Evolutionary conservation across 2,329 filamentous ascomycete species (phyloP).

Genomic region (Lanzia echinophila): DNA sequence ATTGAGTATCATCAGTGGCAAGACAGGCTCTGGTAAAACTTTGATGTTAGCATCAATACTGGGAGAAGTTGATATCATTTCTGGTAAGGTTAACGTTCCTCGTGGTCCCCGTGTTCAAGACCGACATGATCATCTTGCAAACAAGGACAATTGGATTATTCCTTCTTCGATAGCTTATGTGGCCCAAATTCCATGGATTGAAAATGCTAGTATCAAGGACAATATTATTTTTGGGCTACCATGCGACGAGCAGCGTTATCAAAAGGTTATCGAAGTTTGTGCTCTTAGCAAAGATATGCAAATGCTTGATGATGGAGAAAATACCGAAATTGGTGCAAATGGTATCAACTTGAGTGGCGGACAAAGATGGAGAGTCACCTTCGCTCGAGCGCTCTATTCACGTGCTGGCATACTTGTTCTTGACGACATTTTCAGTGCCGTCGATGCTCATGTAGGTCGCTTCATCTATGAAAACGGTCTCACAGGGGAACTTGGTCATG

Average conservation of each 20-base stretch:
- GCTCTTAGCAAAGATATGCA: slow-evolving; percentile 69
- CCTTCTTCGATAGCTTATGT: slow-evolving; percentile 66
- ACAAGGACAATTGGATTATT: slow-evolving; percentile 58
- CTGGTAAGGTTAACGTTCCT: slow-evolving; percentile 53
- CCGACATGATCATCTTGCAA: slow-evolving; percentile 57
- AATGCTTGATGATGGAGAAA: slow-evolving; percentile 69
- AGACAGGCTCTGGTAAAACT: slow-evolving; percentile 73
- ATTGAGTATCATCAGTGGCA: slow-evolving; percentile 68
- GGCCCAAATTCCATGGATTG: slow-evolving; percentile 74
- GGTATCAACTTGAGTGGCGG: slow-evolving; percentile 80
- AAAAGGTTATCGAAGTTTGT: slow-evolving; percentile 63
- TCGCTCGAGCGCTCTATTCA: slow-evolving; percentile 75
- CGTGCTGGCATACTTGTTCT: slow-evolving; percentile 68
- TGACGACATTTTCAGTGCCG: slow-evolving; percentile 76
- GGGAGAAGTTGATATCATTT: slow-evolving; percentile 65
- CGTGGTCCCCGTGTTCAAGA: slow-evolving; percentile 43
- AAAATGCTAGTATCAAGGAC: slow-evolving; percentile 70
- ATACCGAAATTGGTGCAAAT: slow-evolving; percentile 77
- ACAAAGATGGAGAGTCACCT: slow-evolving; percentile 74
- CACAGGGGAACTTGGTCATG: slow-evolving; percentile 60
- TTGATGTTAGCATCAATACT: slow-evolving; percentile 66
- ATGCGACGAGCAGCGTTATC: slow-evolving; percentile 61
- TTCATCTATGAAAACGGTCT: slow-evolving; percentile 74
- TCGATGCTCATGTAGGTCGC: slow-evolving; percentile 74
- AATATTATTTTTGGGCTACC: slow-evolving; percentile 76